phyloP scores from a whole-genome alignment of 179 eudicot genomes.

The Amaranthus tricolor region DNA sequence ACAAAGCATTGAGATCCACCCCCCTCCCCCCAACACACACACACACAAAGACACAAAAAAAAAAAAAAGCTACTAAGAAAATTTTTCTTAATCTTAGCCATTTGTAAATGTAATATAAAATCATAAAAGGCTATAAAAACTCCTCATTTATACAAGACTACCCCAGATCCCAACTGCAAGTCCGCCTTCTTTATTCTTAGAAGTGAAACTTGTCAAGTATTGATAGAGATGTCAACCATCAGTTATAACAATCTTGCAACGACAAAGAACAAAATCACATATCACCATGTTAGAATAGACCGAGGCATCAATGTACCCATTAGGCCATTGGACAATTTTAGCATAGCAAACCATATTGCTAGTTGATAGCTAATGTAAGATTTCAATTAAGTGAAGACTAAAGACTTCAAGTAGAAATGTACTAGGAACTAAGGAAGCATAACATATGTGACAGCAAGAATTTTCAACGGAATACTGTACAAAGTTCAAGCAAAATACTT shows the following conservation, averaged over 20 bases:
- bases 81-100: not conserved
- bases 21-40: not conserved
- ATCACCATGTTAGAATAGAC: not conserved
- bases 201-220: not conserved
- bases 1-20: not conserved
- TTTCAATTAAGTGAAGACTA: not conserved
- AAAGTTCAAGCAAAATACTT: constrained; percentile 10
- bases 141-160: too few species aligned
- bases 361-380: not conserved
- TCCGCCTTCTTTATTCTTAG: not conserved
- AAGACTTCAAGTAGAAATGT: not conserved
- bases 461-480: not conserved
- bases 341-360: not conserved
- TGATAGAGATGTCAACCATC: not conserved
- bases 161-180: not conserved
- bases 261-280: not conserved
- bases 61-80: too few species aligned
- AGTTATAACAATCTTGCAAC: not conserved
- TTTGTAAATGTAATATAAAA: not conserved
- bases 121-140: not conserved
- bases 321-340: not conserved
- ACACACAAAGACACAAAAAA: too few species aligned
- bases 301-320: not conserved
- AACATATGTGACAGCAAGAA: constrained; percentile 1
- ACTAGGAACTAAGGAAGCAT: not conserved